Base-by-base conservation (phyloP, 2,329 filamentous ascomycete genomes). In the Tolypocladium tundrense region DNA sequence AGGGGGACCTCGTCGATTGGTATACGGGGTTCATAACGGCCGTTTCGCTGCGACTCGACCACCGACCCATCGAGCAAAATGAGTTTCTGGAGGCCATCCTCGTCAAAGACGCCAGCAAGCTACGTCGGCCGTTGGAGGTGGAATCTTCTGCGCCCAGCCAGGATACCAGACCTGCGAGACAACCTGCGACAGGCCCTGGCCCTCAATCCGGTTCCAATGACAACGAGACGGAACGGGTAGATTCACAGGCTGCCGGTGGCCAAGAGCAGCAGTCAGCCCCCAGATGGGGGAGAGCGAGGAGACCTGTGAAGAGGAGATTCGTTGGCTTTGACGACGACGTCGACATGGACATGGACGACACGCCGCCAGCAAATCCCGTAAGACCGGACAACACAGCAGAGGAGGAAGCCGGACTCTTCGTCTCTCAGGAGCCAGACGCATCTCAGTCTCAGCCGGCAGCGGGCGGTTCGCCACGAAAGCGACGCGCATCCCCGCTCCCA, bases 51-150 rank as follows among this genome's bases (percentile, higher is more conserved):
- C 78, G 84, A 52, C 80, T 95, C 14, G 87, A 91, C 60, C 91
- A 96, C 69, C 84, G 91, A 4, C 86, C 91, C 2, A 87, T 97
- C 56, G 86, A 93, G 64, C 91, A 97, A 67, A 91, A 88, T 59
- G 92, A 97, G 65, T 96, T 99, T 61, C 79, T 99, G 2, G 91
- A 96, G 70, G 89, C 89, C 1, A 94, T 99, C 52, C 74, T 97
- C 35, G 85, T 79, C n/a, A 88, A 88, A 55, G 87, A 97, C 72
- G 84, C 90, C 8, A 84, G 81, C 59, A 80, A 82, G 50, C 77
- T 97, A 24, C 85, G 89, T 59, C 82, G 85, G 42, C 81, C 86
- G 7, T 79, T 95, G 3, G 79, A 87, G 62, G 73, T 82, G 11
- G 73, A 73, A 43, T 68, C 68, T 3, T 53, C 62, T 2, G 57